Conservation (phyloP, 2,329 filamentous ascomycete species). For the Fusarium sp. region DNA sequence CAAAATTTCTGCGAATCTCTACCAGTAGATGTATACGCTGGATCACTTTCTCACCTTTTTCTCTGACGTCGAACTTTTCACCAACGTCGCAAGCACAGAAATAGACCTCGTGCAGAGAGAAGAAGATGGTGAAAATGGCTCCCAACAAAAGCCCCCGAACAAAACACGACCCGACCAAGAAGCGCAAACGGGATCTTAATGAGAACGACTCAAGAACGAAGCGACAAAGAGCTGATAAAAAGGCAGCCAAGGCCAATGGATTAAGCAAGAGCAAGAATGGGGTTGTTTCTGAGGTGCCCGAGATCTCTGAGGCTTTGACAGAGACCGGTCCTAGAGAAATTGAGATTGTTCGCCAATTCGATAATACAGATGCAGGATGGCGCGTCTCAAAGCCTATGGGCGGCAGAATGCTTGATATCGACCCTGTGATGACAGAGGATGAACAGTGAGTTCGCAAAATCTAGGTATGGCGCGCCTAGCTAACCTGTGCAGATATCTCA, state of each 20-base stretch:
- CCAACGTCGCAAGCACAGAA: slow-evolving; percentile 35
- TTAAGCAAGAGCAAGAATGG: slow-evolving; percentile 22
- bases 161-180: slow-evolving; percentile 56
- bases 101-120: slow-evolving; percentile 13
- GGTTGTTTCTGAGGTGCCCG: slow-evolving; percentile 31
- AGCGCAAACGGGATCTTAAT: slow-evolving; percentile 60
- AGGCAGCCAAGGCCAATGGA: slow-evolving; percentile 47
- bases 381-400: slow-evolving; percentile 73
- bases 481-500: slow-evolving; percentile 68
- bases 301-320: slow-evolving; percentile 27
- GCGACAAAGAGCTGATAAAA: slow-evolving; percentile 53
- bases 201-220: slow-evolving; percentile 58
- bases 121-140: slow-evolving; percentile 49
- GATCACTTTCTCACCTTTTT: slow-evolving; percentile 30
- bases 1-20: slow-evolving; percentile 53
- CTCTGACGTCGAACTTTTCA: slow-evolving; percentile 34
- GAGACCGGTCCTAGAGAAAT: slow-evolving; percentile 38
- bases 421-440: slow-evolving; percentile 70
- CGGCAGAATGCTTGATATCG: slow-evolving; percentile 72
- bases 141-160: slow-evolving; percentile 49
- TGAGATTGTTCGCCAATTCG: slow-evolving; percentile 45
- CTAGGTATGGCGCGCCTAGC: background rate
- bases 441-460: slow-evolving; percentile 63
- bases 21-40: slow-evolving; percentile 27
- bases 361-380: slow-evolving; percentile 60